Base-by-base conservation (phyloP, 805 yeast species). In the Sugiyamaella valdiviana region DNA sequence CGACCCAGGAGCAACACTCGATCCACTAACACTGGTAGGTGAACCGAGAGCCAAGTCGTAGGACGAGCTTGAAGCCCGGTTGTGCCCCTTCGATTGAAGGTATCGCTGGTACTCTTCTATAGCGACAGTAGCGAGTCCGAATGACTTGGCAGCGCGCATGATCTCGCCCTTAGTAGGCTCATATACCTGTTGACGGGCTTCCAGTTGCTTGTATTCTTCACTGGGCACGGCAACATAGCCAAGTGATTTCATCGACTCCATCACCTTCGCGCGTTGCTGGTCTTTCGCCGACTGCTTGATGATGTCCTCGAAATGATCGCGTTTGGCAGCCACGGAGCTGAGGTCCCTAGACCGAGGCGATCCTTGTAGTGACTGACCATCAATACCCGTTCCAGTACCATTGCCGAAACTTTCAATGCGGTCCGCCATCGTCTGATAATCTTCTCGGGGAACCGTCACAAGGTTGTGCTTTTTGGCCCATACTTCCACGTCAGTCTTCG, bases 121-220 rank as follows among this genome's bases (percentile, higher is more conserved):
- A 1, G 79, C 70, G 39, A 77, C 52, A 1, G 76, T 72, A 2
- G 72, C 65, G 44, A 77, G 57, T 6, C 72, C 71, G 54, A 72
- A 71, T 14, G 61, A 61, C 57, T 67, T 70, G 3, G 81, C 75
- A 14, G 62, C 56, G 24, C 64, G 55, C 17, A 63, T 53, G 15
- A 66, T 55, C 17, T 66, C 70, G 10, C 62, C 57, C 44, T 57
- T 60, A 12, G 69, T 60, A 2, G 69, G 69, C 17, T 59, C 58
- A 37, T 60, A 62, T 15, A 60, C 62, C 23, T 53, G 52, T 46
- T 63, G 66, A 36, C 58, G 54, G 6, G 60, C 60, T 7, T 63
- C 46, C 17, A 67, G 56, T 15, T 60, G 55, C 48, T 60, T 58
- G 52, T 65, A 67, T 50, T 67, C 71, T 17, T 63, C 70, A n/a